phyloP scores from a whole-genome alignment of 257 asterid species.

The Petunia secreta region DNA sequence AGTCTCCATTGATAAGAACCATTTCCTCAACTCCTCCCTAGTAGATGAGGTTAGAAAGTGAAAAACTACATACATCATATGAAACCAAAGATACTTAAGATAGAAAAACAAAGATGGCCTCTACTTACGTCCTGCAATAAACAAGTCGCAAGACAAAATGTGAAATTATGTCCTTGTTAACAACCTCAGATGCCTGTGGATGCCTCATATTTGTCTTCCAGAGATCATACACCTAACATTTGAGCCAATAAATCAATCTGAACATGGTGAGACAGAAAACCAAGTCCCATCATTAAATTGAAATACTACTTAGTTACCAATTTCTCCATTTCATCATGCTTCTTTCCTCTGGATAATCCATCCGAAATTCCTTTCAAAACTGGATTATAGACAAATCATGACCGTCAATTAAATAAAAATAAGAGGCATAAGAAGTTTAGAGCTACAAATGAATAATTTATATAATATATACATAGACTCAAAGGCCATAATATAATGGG shows the following conservation, averaged over 20 bases:
- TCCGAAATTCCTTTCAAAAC: constrained; percentile 91
- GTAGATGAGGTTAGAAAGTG: constrained; percentile 5
- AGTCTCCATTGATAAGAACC: constrained; percentile 96
- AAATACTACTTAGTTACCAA: constrained; percentile 47
- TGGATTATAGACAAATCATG: constrained; percentile 37
- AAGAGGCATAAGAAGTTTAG: background rate
- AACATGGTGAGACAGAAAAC: background rate
- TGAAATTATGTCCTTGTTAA: constrained; percentile 83
- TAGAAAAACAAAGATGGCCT: background rate
- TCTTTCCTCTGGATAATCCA: constrained; percentile 84
- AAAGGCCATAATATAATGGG: background rate
- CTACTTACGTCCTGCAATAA: constrained; percentile 86
- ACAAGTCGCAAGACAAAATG: constrained; percentile 95
- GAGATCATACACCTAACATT: constrained; percentile 51
- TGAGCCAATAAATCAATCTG: background rate
- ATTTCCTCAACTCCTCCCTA: constrained; percentile 87
- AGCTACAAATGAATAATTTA: background rate
- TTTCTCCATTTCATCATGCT: constrained; percentile 72
- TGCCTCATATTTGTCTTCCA: constrained; percentile 76
- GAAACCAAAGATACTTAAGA: constrained; percentile 7
- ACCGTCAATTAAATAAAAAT: background rate
- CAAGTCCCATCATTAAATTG: background rate
- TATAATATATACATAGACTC: background rate
- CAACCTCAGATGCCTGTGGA: constrained; percentile 59
- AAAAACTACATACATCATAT: constrained; percentile 11